These are phyloP conservation scores for Linnemannia schmuckeri DNA, from an alignment of 192 early-diverging fungal genomes.

Conservation along the genomic window DNA sequence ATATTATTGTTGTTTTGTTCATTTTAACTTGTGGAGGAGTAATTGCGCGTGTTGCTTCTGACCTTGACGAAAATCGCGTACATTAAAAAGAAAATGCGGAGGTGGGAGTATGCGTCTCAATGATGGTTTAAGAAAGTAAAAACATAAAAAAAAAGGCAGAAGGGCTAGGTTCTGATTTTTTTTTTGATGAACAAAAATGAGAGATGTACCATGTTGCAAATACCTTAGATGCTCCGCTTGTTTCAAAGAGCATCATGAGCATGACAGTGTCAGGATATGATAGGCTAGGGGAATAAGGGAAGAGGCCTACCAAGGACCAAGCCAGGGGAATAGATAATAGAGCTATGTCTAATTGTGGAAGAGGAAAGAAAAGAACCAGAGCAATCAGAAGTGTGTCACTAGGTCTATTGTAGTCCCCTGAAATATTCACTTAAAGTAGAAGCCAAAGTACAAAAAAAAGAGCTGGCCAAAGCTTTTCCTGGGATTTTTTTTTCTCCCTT, in stretches of 20 bases:
- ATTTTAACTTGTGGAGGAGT: not conserved
- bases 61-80: not conserved
- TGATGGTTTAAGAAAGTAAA: not conserved
- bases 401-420: not conserved
- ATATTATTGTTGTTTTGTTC: not conserved
- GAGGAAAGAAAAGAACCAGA: not conserved
- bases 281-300: no score
- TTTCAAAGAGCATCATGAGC: not conserved
- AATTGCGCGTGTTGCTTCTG: not conserved
- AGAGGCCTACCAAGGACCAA: not conserved
- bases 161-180: not conserved
- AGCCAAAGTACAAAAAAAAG: not conserved
- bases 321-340: not conserved
- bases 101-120: not conserved
- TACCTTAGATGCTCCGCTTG: not conserved
- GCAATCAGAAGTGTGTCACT: not conserved
- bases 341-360: not conserved
- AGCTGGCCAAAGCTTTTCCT: constrained; percentile 1
- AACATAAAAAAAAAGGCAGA: not conserved
- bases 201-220: not conserved
- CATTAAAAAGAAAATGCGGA: not conserved
- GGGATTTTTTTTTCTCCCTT: not conserved
- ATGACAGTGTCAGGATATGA: not conserved
- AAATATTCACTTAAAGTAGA: not conserved
- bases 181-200: not conserved